Conservation (phyloP, 805 yeast species). For the Hanseniaspora singularis region DNA sequence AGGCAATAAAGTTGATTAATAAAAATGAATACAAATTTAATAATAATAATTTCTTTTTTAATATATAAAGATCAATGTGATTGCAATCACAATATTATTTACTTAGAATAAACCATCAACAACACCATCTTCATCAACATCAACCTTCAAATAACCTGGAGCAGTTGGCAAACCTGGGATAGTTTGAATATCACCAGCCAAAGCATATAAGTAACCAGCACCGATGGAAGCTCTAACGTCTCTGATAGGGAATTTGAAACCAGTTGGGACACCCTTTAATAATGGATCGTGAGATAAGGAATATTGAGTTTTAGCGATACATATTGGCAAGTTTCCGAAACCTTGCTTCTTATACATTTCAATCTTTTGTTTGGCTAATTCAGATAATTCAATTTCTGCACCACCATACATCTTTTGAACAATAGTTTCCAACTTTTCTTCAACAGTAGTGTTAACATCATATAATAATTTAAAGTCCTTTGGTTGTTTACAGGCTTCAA, state of each 20-base stretch:
- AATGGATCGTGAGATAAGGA: slow-evolving; percentile 88
- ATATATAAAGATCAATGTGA: too few species aligned
- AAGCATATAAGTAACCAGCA: slow-evolving; percentile 91
- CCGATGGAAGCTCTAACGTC: slow-evolving; percentile 92
- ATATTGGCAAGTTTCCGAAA: slow-evolving; percentile 79
- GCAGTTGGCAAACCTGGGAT: slow-evolving; percentile 95
- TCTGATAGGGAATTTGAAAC: slow-evolving; percentile 85
- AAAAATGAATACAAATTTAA: too few species aligned
- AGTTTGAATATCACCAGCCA: slow-evolving; percentile 94
- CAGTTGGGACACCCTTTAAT: slow-evolving; percentile 89
- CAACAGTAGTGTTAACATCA: slow-evolving; percentile 58
- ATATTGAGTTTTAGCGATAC: slow-evolving; percentile 96
- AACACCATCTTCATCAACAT: slow-evolving; percentile 78
- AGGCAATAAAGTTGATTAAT: too few species aligned
- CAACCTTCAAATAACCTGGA: slow-evolving; percentile 95
- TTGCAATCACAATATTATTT: neutral
- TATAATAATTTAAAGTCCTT: slow-evolving; percentile 52
- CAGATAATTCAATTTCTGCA: slow-evolving; percentile 64
- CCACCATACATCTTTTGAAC: slow-evolving; percentile 93
- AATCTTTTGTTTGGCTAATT: slow-evolving; percentile 69
- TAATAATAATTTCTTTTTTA: too few species aligned
- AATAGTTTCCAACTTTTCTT: slow-evolving; percentile 64
- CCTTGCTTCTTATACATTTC: slow-evolving; percentile 78
- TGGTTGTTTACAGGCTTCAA: slow-evolving; percentile 49
- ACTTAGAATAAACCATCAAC: slow-evolving; percentile 77